phyloP scores from a whole-genome alignment of 2,329 filamentous ascomycete species.

The Fusarium brachygibbosum region DNA sequence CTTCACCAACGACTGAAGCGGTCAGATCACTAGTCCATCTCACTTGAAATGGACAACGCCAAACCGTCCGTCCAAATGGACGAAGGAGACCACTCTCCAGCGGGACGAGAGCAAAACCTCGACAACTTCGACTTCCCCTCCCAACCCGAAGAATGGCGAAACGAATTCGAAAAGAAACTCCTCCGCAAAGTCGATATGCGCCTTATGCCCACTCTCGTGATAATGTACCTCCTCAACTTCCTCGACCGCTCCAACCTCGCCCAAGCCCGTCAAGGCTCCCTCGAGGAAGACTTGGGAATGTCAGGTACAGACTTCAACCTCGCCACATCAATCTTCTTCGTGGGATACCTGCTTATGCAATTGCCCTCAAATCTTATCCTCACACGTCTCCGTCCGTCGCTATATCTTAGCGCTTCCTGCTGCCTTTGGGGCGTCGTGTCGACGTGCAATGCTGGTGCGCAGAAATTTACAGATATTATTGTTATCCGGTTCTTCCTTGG shows the following conservation, averaged over 20 bases:
- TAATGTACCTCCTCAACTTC: constrained; percentile 70
- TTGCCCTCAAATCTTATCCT: constrained; percentile 71
- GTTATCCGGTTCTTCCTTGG: constrained; percentile 61
- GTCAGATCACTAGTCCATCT: not conserved
- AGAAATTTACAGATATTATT: constrained; percentile 59
- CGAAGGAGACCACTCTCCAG: constrained; percentile 13
- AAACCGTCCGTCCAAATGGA: constrained; percentile 36
- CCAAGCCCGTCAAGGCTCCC: constrained; percentile 66
- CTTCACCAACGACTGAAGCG: not conserved
- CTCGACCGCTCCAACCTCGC: constrained; percentile 67
- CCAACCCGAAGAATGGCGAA: constrained; percentile 39
- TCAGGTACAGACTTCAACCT: constrained; percentile 69
- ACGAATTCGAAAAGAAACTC: constrained; percentile 50
- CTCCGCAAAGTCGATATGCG: constrained; percentile 66
- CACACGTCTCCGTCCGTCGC: constrained; percentile 65
- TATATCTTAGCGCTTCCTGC: constrained; percentile 66
- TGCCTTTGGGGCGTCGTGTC: constrained; percentile 58
- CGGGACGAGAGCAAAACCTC: constrained; percentile 10
- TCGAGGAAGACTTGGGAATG: constrained; percentile 68
- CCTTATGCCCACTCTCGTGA: constrained; percentile 65
- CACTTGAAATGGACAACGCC: constrained; percentile 16
- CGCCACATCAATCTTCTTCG: constrained; percentile 72
- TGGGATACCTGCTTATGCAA: constrained; percentile 73
- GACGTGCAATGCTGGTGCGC: constrained; percentile 62
- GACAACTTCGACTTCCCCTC: constrained; percentile 29